Percentiles rank a stretch among this genome's conserved stretches.
These are phyloP conservation scores for Talaromyces proteolyticus DNA, from an alignment of 495 filamentous ascomycete genomes.

Conservation along the genomic window DNA sequence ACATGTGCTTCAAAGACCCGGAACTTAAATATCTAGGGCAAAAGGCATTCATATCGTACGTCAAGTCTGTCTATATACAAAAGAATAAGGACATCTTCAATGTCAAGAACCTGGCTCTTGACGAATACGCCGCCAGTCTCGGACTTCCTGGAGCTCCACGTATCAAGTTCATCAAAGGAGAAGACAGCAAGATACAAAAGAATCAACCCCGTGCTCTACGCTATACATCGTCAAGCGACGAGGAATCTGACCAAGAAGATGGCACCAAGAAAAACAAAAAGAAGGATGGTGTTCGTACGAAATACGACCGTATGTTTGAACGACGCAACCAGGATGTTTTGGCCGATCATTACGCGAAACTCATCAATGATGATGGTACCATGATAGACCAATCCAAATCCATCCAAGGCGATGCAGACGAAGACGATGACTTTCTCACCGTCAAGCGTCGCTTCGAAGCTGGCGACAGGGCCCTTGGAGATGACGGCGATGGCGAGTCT, in stretches of 20 bases:
- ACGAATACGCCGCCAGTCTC: conserved; percentile 77
- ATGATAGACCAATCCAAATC: conserved; percentile 27
- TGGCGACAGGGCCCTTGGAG: conserved; percentile 32
- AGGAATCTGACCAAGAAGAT: conserved; percentile 50
- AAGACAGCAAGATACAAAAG: conserved; percentile 79
- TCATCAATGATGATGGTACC: conserved; percentile 63
- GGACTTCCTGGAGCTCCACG: conserved; percentile 86
- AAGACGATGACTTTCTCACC: conserved; percentile 75
- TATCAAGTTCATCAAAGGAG: conserved; percentile 87
- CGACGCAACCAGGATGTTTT: conserved; percentile 91
- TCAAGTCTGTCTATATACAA: conserved; percentile 75
- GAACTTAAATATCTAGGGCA: conserved; percentile 93
- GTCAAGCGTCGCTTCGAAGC: conserved; percentile 77
- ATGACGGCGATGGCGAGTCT: conserved; percentile 9
- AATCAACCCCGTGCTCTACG: conserved; percentile 65
- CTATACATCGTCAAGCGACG: conserved; percentile 39
- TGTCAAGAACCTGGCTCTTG: conserved; percentile 70
- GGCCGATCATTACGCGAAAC: conserved; percentile 82
- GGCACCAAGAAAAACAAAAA: conserved; percentile 36
- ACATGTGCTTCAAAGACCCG: conserved; percentile 90
- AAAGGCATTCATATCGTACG: conserved; percentile 90
- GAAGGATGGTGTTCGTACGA: conserved; percentile 75
- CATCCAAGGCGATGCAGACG: conserved; percentile 33
- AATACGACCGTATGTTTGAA: conserved; percentile 96
- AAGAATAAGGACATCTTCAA: conserved; percentile 92